Evolutionary conservation across 1,284 basidiomycete genomes (phyloP), one percentile per base, ranked within the genome.

Genomic region (Baeospora myosura): DNA sequence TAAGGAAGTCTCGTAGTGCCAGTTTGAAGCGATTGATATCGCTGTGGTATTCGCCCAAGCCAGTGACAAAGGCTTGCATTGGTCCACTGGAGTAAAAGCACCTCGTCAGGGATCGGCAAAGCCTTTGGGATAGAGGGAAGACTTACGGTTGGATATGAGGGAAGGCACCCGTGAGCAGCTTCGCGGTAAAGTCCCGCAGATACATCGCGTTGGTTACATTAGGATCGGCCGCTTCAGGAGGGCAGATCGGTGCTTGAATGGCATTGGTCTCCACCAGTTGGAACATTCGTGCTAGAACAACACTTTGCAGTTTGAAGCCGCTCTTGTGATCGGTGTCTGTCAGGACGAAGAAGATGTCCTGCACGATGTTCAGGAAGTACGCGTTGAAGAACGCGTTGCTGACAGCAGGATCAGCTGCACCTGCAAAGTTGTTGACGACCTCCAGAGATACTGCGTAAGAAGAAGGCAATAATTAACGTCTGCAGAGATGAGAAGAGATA

Each of bases 251-350:
- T 2, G 86, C 82, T 47, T 82, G 78, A 52, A 98, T 88, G 41
- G 76, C 66, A 55, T 85, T 84, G 35, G 74, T 78, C 64, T 95
- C 90, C 36, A 96, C 90, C 28, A 98, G 78, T 61, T 92, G 88
- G 76, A 95, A 96, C 69, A 99, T 78, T 29, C 91, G 79, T 10
- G 92, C 89, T 33, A 99, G 78, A n/a, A 97, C 72, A 50, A 87
- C 66, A 52, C 84, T 86, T 63, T 94, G 91, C 45, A 91, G 73
- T 65, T 94, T 94, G 73, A 95, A 94, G 16, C 92, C 94, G 57
- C 89, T 92, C 81, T 98, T 98, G 74, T 98, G 95, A 63, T 98
- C 95, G 10, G 95, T 83, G 60, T 98, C 95, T 20, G 95, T 98
- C 40, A 98, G 75, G 37, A 98, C 95, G 56, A 88, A 98, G 76